Evolutionary conservation across 805 yeast species (phyloP), one percentile per base, ranked within the genome.

Genomic region (Wickerhamiella alocasiicola): DNA sequence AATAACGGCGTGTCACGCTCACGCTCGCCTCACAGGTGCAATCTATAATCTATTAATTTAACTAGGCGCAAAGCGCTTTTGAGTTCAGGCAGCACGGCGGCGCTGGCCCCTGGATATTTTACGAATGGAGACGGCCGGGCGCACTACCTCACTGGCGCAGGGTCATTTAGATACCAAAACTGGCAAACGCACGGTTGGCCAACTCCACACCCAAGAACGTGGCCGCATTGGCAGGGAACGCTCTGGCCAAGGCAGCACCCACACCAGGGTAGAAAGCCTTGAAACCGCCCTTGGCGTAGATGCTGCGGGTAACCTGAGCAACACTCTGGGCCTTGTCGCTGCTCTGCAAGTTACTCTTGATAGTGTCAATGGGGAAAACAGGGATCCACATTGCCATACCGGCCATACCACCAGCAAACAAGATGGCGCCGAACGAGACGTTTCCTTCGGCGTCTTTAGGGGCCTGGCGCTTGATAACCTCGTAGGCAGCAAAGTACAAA

Each of bases 141-240:
- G n/a, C n/a, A n/a, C n/a, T n/a, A n/a, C n/a, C n/a, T n/a, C n/a
- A n/a, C n/a, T n/a, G n/a, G n/a, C n/a, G n/a, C n/a, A n/a, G n/a
- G n/a, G 26, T 11, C 11, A 23, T 27, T 36, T 41, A 47, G n/a
- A 50, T 35, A 9, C 45, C 46, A 5, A 44, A 26, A 12, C 42
- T 34, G 26, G 33, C 52, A 53, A 65, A 61, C 36, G 54, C 49
- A 39, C 55, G 46, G 51, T 58, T 56, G 17, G 94, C 82, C 44
- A 87, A 55, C 60, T 88, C 98, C 23, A 88, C 97, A 35, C 97
- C 98, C 26, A 84, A 71, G 65, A 88, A 88, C 2, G 97, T 87
- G 6, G 98, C 97, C n/a, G 98, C 98, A 61, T 91, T 88, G 17
- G 97, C 97, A 3, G 97, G 97, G 79, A 91, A 88, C 30, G 94